phyloP scores from a whole-genome alignment of 495 filamentous ascomycete species.

The Hyaloscypha bicolor region DNA sequence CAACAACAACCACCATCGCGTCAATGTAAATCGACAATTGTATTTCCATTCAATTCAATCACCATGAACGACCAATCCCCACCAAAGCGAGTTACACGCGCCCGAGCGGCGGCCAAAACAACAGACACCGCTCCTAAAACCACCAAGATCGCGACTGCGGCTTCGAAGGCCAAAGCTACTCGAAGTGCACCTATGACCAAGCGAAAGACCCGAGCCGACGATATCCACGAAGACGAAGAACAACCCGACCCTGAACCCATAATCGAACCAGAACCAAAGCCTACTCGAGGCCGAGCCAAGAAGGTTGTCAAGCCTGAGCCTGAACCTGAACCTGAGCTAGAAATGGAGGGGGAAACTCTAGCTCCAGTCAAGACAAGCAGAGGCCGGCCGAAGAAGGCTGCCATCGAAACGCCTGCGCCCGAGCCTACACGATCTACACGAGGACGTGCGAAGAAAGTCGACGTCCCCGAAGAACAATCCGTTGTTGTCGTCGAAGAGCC shows the following conservation, averaged over 20 bases:
- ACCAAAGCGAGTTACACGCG: conserved; percentile 62
- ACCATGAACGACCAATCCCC: conserved; percentile 51
- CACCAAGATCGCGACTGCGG: conserved; percentile 38
- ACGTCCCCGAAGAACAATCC: conserved; percentile 27
- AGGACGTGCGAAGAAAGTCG: conserved; percentile 36
- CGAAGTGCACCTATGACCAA: conserved; percentile 39
- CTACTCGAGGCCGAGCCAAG: conserved; percentile 46
- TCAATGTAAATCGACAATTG: conserved; percentile 21
- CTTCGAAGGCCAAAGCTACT: conserved; percentile 44
- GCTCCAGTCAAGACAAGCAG: conserved; percentile 37
- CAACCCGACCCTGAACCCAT: conserved; percentile 44
- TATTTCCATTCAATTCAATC: conserved; percentile 1
- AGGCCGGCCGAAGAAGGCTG: conserved; percentile 38
- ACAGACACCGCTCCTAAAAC: conserved; percentile 36
- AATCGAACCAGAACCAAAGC: conserved; percentile 40
- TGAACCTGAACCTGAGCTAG: conserved; percentile 37
- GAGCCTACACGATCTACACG: conserved; percentile 41
- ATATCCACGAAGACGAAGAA: conserved; percentile 44
- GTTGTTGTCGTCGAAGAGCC: conserved; percentile 30
- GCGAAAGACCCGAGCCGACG: conserved; percentile 49
- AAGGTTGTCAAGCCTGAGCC: conserved; percentile 36
- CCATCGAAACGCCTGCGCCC: conserved; percentile 27
- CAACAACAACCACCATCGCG: conserved; percentile 12
- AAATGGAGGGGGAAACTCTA: conserved; percentile 19
- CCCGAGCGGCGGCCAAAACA: conserved; percentile 53